phyloP scores from a whole-genome alignment of 495 filamentous ascomycete genomes.

The Tuber magnatum region DNA sequence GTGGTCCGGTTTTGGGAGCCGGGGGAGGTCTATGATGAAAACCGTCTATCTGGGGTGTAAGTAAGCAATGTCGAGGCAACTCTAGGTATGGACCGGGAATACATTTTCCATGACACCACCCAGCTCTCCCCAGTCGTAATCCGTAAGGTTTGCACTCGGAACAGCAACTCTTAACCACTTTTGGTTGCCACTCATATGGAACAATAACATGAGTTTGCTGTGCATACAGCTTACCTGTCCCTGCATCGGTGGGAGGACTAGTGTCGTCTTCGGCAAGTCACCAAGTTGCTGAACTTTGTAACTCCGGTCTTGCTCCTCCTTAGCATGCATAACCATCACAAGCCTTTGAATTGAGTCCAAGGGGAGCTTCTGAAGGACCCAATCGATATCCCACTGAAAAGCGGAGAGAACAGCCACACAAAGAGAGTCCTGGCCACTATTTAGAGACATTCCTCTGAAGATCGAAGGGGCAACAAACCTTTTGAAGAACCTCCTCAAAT shows the following conservation, averaged over 20 bases:
- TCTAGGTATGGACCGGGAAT: background rate
- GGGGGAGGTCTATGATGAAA: slow-evolving; percentile 65
- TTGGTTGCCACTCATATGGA: slow-evolving; percentile 44
- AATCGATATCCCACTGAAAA: slow-evolving; percentile 75
- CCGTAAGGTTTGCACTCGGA: slow-evolving; percentile 59
- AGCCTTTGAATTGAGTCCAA: slow-evolving; percentile 48
- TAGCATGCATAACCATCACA: slow-evolving; percentile 64
- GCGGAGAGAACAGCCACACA: slow-evolving; percentile 74
- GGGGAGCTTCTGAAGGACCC: slow-evolving; percentile 60
- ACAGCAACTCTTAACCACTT: slow-evolving; percentile 57
- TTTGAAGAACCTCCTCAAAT: slow-evolving; percentile 82
- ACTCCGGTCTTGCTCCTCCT: slow-evolving; percentile 42
- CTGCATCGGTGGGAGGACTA: slow-evolving; percentile 56
- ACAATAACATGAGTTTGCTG: slow-evolving; percentile 66
- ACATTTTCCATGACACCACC: slow-evolving; percentile 61
- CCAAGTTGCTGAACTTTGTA: slow-evolving; percentile 13
- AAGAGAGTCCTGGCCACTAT: slow-evolving; percentile 47
- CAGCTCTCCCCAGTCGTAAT: slow-evolving; percentile 62
- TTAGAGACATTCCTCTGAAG: background rate
- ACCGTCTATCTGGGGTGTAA: slow-evolving; percentile 46
- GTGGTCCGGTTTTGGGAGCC: slow-evolving; percentile 35
- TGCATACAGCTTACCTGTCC: slow-evolving; percentile 63
- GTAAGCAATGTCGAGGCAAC: slow-evolving; percentile 13
- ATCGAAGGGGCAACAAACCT: slow-evolving; percentile 21
- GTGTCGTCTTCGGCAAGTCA: slow-evolving; percentile 18